These are phyloP conservation scores for Astragalus membranaceus DNA, from an alignment of 306 rosid genomes.

Conservation along the genomic window DNA sequence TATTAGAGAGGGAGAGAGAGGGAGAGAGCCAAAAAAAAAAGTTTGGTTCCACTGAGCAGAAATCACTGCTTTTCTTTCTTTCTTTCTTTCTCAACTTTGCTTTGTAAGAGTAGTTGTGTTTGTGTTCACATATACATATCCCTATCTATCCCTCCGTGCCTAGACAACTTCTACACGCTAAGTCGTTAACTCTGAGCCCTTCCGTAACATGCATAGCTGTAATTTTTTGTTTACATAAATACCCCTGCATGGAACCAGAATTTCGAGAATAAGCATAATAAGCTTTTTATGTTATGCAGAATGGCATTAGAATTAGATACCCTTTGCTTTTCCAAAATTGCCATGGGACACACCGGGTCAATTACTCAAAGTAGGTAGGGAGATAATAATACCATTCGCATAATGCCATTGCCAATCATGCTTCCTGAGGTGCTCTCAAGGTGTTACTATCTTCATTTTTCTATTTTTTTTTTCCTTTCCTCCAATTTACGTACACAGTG, in stretches of 20 bases:
- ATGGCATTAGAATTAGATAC: slow-evolving; percentile 62
- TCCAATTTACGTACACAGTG: slow-evolving; percentile 23
- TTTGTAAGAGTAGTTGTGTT: background rate
- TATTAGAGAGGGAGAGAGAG: too few species aligned
- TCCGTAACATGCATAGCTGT: slow-evolving; percentile 30
- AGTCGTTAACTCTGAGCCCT: slow-evolving; percentile 46
- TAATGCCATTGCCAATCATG: background rate
- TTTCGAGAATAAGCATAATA: slow-evolving; percentile 20
- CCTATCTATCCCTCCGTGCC: slow-evolving; percentile 38
- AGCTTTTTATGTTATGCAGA: background rate
- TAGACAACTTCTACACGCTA: slow-evolving; percentile 77
- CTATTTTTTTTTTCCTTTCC: background rate
- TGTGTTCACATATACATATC: slow-evolving; percentile 55
- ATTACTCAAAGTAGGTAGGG: slow-evolving; percentile 36
- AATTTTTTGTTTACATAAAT: slow-evolving; percentile 30
- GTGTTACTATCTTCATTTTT: slow-evolving; percentile 23
- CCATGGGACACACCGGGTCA: slow-evolving; percentile 14
- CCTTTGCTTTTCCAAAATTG: slow-evolving; percentile 34
- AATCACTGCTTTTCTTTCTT: slow-evolving; percentile 36
- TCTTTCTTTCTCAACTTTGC: slow-evolving; percentile 17
- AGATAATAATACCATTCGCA: background rate
- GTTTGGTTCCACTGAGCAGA: slow-evolving; percentile 48
- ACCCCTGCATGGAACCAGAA: slow-evolving; percentile 40
- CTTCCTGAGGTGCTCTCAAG: slow-evolving; percentile 27
- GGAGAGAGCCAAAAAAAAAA: slow-evolving; percentile 29